Base-by-base conservation (phyloP, 768 basidiomycete species). In the Tylopilus subfusipes region DNA sequence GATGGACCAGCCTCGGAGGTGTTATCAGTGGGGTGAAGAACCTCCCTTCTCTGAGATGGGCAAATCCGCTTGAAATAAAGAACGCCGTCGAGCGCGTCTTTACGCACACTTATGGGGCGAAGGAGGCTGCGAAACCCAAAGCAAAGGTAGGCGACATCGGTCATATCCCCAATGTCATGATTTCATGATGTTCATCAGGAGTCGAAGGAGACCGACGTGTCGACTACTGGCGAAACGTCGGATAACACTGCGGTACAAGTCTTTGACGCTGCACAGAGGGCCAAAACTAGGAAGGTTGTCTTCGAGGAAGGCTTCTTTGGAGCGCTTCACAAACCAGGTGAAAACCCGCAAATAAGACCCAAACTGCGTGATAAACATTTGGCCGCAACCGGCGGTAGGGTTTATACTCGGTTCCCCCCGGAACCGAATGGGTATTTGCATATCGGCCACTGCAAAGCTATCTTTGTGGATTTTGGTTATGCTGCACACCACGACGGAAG, bases 391-490 rank as follows among this genome's bases (percentile, higher is more conserved):
- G 82, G 80, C 14, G 91, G 93, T 9, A 76, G 82, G 47, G 95
- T 98, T 5, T 87, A 86, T 75, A 99, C 97, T 12, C 91, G 97
- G 36, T 99, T 99, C 74, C 97, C 97, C 24, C 97, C 97, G 2
- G 97, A 99, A 73, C 97, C 97, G 4, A 99, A 99, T 67, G 97
- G 97, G 13, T 98, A 82, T 73, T 79, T 98, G 38, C 97, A 93
- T 63, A 88, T 93, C 60, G 96, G 96, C 3, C 97, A 99, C 67
- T 98, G 95, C 47, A 99, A 99, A 68, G 96, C 97, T 3, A 98
- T 99, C 65, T 96, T 97, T 64, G 86, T 98, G 57, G 90, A 95
- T 71, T 99, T 98, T 69, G 97, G 97, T n/a, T 99, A 93, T 68
- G 97, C 97, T 31, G 93, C 93, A 14, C 84, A 94, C 69, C 80